These are phyloP conservation scores for Fennellomyces sp. DNA, from an alignment of 371 early-diverging fungal genomes.

Conservation along the genomic window DNA sequence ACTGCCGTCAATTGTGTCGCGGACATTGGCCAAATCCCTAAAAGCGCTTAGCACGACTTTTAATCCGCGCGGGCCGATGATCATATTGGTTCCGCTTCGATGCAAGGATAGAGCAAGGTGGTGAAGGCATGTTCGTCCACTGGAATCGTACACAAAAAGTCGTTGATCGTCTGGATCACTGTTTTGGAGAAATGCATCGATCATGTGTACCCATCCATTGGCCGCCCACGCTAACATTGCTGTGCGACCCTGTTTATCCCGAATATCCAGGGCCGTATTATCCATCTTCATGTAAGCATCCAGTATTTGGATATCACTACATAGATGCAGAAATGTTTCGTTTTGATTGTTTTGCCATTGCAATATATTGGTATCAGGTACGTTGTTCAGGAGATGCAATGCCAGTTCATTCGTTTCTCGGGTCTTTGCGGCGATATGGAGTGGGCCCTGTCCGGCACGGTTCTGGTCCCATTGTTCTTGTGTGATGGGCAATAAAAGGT, in stretches of 20 bases:
- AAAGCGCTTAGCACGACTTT: constrained; percentile 9
- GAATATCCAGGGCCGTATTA: constrained; percentile 20
- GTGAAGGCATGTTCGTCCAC: constrained; percentile 2
- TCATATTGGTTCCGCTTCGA: not conserved
- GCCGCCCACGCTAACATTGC: constrained; percentile 51
- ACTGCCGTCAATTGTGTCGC: constrained; percentile 35
- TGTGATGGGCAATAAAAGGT: not conserved
- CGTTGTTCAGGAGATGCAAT: constrained; percentile 14
- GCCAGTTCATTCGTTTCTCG: not conserved
- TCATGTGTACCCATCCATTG: constrained; percentile 35
- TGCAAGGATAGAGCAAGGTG: not conserved
- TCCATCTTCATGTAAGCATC: not conserved
- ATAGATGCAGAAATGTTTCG: constrained; percentile 48
- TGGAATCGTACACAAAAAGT: not conserved
- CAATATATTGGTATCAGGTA: not conserved
- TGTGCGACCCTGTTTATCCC: constrained; percentile 29
- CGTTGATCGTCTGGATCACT: not conserved
- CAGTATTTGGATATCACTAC: constrained; percentile 24
- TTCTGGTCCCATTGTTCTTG: not conserved
- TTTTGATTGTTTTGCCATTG: constrained; percentile 29
- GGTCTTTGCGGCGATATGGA: constrained; percentile 29
- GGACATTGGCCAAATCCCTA: constrained; percentile 14
- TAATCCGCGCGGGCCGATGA: constrained; percentile 16
- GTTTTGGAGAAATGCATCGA: constrained; percentile 27
- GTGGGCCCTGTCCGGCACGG: constrained; percentile 10